Evolutionary conservation across 73 alveolate genomes (phyloP), one percentile per base, ranked within the genome.

Genomic region (Tetrahymena malaccensis): DNA sequence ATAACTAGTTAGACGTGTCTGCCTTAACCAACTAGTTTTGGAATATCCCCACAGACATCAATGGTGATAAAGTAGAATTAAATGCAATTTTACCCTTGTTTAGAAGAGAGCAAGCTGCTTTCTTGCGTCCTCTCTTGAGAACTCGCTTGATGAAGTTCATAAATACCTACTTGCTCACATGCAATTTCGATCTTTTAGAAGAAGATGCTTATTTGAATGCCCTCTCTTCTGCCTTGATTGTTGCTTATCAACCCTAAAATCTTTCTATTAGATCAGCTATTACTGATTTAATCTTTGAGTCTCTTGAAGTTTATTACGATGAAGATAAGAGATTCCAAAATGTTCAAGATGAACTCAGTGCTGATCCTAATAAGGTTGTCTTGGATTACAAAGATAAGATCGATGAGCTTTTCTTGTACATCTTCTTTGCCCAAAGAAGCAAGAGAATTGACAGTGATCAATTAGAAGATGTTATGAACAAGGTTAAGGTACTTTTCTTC

Each of bases 191-290:
- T 34, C 93, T 94, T 25, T 94, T 94, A 4, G 93, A 38, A 70
- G 96, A 94, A 85, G 95, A 94, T 85, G 31, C 96, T 13, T 94
- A 94, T 56, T 94, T 94, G 93, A 94, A 35, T 34, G 55, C 89
- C 37, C 70, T 94, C n/a, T 89, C 96, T 94, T 58, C 85, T 56
- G 96, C 96, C n/a, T 55, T 94, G 38, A 34, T 58, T 33, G 43
- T 43, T 57, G 89, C 89, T 17, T 56, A 55, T 37, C 89, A 94
- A 94, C 37, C 85, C 6, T 37, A 55, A 43, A 57, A 55, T 34
- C 43, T 89, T 55, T 33, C 85, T 35, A 58, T 89, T 83, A 94
- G 94, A 57, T 25, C 55, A 11, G 85, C 37, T 58, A 55, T 55
- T 94, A 25, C 93, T 83, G 95, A 94, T 31, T 84, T 94, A 22